Conservation (phyloP, 345 rosid species). For the Brassica juncea region DNA sequence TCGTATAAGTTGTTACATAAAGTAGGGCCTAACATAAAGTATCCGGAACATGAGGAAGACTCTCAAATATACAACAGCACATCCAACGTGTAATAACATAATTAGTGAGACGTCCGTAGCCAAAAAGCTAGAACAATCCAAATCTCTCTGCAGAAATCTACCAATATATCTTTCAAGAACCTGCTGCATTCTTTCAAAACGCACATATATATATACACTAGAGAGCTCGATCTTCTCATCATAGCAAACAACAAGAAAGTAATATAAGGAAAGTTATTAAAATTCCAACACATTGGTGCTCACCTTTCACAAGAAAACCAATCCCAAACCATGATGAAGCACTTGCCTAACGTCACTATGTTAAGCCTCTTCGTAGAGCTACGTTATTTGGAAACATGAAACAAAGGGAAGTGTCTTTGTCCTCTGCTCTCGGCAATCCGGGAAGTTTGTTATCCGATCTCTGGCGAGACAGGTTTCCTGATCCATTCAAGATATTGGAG, state of each 20-base stretch:
- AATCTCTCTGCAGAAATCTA: constrained; percentile 19
- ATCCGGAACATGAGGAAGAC: constrained; percentile 38
- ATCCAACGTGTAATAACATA: constrained; percentile 24
- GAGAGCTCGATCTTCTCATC: background rate
- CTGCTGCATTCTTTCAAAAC: constrained; percentile 8
- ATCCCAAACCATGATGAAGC: constrained; percentile 25
- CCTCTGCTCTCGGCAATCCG: constrained; percentile 51
- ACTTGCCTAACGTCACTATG: constrained; percentile 2
- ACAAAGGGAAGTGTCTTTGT: constrained; percentile 42
- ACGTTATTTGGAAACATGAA: constrained; percentile 27
- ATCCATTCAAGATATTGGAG: constrained; percentile 70
- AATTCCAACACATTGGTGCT: background rate
- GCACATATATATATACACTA: background rate
- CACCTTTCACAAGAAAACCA: background rate
- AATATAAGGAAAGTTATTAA: background rate
- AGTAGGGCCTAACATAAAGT: constrained; percentile 19
- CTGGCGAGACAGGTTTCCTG: constrained; percentile 47
- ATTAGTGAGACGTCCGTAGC: background rate
- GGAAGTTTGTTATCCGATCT: constrained; percentile 45
- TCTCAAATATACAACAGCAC: background rate
- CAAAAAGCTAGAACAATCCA: constrained; percentile 44
- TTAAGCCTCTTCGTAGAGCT: constrained; percentile 11
- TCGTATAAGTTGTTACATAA: constrained; percentile 5
- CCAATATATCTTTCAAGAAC: constrained; percentile 41
- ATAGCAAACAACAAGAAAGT: constrained; percentile 10